A percentile compares a stretch with the other conserved stretches of the same genome.
phyloP scores from a whole-genome alignment of 768 basidiomycete genomes.

The Rossbeevera mucosa region DNA sequence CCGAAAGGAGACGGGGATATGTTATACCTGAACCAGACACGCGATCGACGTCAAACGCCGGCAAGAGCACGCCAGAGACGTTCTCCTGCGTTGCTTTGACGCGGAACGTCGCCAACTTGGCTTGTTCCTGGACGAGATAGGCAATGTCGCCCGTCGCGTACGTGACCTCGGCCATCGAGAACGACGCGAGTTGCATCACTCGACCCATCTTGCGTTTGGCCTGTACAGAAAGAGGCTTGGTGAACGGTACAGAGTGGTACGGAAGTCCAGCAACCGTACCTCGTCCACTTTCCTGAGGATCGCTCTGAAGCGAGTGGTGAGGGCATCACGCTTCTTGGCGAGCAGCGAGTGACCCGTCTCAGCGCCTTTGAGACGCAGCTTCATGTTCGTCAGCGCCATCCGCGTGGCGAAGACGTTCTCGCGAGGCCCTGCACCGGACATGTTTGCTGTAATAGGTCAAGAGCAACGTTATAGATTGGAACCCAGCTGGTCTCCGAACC shows the following conservation, averaged over 20 bases:
- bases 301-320: constrained; percentile 89
- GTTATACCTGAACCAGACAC: constrained; percentile 73
- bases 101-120: constrained; percentile 84
- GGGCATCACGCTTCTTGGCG: constrained; percentile 96
- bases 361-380: constrained; percentile 82
- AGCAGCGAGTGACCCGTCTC: constrained; percentile 93
- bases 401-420: constrained; percentile 96
- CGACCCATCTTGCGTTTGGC: constrained; percentile 99
- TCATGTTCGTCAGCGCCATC: constrained; percentile 94
- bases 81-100: constrained; percentile 97
- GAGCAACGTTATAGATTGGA: too few species aligned
- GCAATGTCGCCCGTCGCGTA: constrained; percentile 97
- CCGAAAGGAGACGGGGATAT: not conserved
- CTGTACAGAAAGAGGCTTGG: constrained; percentile 36
- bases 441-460: too few species aligned
- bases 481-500: too few species aligned
- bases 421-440: constrained; percentile 88
- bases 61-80: constrained; percentile 93
- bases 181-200: constrained; percentile 97
- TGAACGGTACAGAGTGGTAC: not conserved
- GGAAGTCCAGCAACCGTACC: constrained; percentile 56
- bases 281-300: constrained; percentile 98
- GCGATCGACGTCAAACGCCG: constrained; percentile 90
- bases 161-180: constrained; percentile 98
- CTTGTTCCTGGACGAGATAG: constrained; percentile 96